Conservation (phyloP, 2,329 filamentous ascomycete species). For the Cladophialophora bantiana region DNA sequence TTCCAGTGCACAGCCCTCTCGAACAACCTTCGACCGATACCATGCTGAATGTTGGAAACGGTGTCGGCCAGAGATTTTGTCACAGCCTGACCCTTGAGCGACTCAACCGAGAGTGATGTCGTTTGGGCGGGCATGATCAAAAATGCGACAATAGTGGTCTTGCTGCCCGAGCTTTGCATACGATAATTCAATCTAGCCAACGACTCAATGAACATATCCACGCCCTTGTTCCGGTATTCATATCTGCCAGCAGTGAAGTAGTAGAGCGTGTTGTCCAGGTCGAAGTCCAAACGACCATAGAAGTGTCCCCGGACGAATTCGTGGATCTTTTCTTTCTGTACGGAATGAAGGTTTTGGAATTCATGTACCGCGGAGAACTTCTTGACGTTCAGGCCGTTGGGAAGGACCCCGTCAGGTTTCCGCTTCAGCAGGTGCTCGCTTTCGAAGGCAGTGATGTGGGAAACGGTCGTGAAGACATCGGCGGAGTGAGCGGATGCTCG, state of each 20-base stretch:
- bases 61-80: slow-evolving; percentile 96
- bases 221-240: slow-evolving; percentile 97
- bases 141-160: slow-evolving; percentile 94
- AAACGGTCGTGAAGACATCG: slow-evolving; percentile 98
- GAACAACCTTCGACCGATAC: slow-evolving; percentile 91
- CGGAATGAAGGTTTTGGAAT: slow-evolving; percentile 97
- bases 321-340: slow-evolving; percentile 96
- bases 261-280: slow-evolving; percentile 94
- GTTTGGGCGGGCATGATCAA: slow-evolving; percentile 99
- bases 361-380: slow-evolving; percentile 99
- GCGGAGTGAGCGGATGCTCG: slow-evolving; percentile 87
- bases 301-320: slow-evolving; percentile 98
- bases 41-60: slow-evolving; percentile 87
- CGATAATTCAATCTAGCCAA: slow-evolving; percentile 92
- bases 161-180: slow-evolving; percentile 82
- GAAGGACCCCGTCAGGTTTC: slow-evolving; percentile 94
- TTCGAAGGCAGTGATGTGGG: slow-evolving; percentile 97
- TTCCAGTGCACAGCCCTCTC: slow-evolving; percentile 95
- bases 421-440: slow-evolving; percentile 97
- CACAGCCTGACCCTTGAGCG: slow-evolving; percentile 93
- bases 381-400: slow-evolving; percentile 96
- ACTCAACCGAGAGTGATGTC: slow-evolving; percentile 91
- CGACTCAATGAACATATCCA: slow-evolving; percentile 99
- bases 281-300: slow-evolving; percentile 97
- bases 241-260: slow-evolving; percentile 97